Percentiles rank a stretch among this genome's conserved stretches.
These are phyloP conservation scores for Parastagonospora nodorum DNA, from an alignment of 2,329 filamentous ascomycete species.

Conservation along the genomic window DNA sequence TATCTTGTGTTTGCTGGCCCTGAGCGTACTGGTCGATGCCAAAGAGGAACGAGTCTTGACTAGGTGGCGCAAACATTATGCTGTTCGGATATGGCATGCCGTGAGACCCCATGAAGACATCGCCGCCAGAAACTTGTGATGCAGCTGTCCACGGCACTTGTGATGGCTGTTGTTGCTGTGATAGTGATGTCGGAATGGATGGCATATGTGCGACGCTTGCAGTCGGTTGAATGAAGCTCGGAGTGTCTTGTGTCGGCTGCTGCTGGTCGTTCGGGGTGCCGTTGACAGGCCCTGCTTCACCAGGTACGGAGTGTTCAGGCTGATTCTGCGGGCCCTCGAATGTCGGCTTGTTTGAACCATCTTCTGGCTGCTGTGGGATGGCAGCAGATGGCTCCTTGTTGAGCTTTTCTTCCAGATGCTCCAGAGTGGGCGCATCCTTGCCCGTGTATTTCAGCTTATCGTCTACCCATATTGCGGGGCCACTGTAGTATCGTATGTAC, in stretches of 20 bases:
- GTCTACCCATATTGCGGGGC: constrained; percentile 80
- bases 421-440: constrained; percentile 42
- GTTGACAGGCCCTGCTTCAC: constrained; percentile 3
- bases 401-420: constrained; percentile 44
- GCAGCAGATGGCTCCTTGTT: constrained; percentile 32
- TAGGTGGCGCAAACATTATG: constrained; percentile 42
- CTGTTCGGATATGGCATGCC: constrained; percentile 31
- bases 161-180: constrained; percentile 18
- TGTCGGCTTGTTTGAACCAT: not conserved
- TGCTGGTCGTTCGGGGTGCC: not conserved
- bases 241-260: constrained; percentile 4
- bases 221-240: constrained; percentile 14
- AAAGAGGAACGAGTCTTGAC: constrained; percentile 41
- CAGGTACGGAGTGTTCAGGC: not conserved
- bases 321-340: constrained; percentile 2
- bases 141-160: constrained; percentile 26
- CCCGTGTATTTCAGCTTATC: constrained; percentile 75
- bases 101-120: constrained; percentile 31
- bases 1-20: constrained; percentile 19
- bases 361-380: constrained; percentile 9
- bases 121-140: constrained; percentile 27
- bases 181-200: constrained; percentile 18
- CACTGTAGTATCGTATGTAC: constrained; percentile 91
- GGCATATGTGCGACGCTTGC: constrained; percentile 17
- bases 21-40: constrained; percentile 46